phyloP scores from a whole-genome alignment of 192 early-diverging fungal genomes.

The Phlyctochytrium planicorne region DNA sequence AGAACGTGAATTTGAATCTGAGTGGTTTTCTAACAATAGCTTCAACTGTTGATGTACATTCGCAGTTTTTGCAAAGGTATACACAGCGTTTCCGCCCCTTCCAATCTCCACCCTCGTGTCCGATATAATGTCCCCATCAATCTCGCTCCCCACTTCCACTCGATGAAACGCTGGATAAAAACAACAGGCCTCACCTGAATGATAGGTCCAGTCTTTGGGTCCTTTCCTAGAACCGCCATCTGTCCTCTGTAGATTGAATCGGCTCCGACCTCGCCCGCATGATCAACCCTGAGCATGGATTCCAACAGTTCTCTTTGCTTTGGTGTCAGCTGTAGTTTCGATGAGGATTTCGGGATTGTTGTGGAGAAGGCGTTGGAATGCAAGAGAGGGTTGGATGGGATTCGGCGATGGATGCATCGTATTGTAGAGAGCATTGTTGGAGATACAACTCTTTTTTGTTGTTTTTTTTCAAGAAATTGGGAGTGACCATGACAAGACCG shows the following conservation, averaged over 20 bases:
- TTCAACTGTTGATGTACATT: too few relatives aligned
- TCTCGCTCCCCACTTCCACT: background rate
- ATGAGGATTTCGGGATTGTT: background rate
- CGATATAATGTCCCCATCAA: background rate
- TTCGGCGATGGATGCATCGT: background rate
- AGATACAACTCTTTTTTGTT: too few relatives aligned
- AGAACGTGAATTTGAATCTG: too few relatives aligned
- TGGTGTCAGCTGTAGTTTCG: background rate
- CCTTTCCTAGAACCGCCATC: constrained; percentile 69
- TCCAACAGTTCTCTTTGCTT: constrained; percentile 21
- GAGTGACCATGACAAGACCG: too few relatives aligned
- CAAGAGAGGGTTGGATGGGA: background rate
- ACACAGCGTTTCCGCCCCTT: constrained; percentile 5
- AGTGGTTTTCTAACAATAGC: too few relatives aligned
- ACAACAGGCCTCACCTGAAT: constrained; percentile 53
- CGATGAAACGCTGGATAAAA: background rate
- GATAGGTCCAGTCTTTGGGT: constrained; percentile 65
- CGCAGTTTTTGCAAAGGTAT: too few relatives aligned
- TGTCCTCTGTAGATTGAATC: constrained; percentile 97
- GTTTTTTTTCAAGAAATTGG: too few relatives aligned
- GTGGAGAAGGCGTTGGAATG: background rate
- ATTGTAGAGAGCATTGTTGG: too few relatives aligned
- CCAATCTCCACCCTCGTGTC: too few relatives aligned
- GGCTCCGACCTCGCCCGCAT: constrained; percentile 94
- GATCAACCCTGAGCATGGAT: constrained; percentile 89